Evolutionary conservation across 2,329 filamentous ascomycete genomes (phyloP), one percentile per base, ranked within the genome.

Genomic region (Microthyrium microscopicum): DNA sequence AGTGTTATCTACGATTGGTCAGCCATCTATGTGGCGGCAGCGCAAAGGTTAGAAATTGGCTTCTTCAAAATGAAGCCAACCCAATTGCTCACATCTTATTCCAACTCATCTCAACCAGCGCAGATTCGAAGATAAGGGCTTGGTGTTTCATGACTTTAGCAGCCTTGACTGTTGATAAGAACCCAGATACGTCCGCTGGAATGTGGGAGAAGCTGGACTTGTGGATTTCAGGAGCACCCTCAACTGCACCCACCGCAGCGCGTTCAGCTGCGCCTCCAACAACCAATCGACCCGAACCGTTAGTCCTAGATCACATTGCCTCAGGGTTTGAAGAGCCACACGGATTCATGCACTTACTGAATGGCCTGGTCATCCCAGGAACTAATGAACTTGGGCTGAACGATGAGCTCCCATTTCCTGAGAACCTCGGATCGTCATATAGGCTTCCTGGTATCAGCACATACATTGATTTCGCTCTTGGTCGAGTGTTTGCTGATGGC

Each of bases 381-480:
- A 56, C 61, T 1, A 70, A 68, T 26, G 64, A 71, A 30, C 63
- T 62, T 25, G 64, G 68, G 1, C 60, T 85, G 6, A 76, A 77
- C 41, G 79, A 95, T 48, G 65, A 64, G 1, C 60, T 98, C 3
- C 77, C 87, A 0, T 98, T 94, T 47, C 82, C 87, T 0, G 85
- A 94, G 52, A 74, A 70, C 26, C 64, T 98, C 6, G 85, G 87
- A 4, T 72, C 74, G 12, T 68, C 73, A 8, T 79, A 77, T 45
- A 74, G 89, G 34, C 74, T 75, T 56, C 73, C 84, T 11, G 89
- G 91, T 2, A 83, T 98, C 39, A 85, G 93, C 39, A 73, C 80
- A 2, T 98, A 94, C 46, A 66, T 95, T 36, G 91, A 99, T 54
- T 94, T 89, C 50, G 75, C 84, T 15, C 58, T 95, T 41, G 83